Evolutionary conservation across 352 stramenopile genomes (phyloP), one percentile per base, ranked within the genome.

Genomic region (Globisporangium echinulatum): DNA sequence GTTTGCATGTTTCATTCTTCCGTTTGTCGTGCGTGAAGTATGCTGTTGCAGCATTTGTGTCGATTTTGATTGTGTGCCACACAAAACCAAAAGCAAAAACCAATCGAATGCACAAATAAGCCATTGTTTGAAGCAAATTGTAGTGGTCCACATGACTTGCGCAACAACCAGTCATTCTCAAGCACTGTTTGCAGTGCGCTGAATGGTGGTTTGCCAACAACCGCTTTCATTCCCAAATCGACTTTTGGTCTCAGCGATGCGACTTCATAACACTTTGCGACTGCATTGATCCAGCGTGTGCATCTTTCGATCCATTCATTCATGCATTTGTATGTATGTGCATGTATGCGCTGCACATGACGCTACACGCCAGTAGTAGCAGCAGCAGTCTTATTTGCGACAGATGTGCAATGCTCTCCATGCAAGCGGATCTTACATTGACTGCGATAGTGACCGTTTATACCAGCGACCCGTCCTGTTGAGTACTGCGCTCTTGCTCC

Each of bases 371-470:
- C 25, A 33, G 25, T 33, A 25, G 25, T 2, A 33, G 25, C 25
- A 33, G 46, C 52, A 69, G 81, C 81, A 91, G 77, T 87, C 73
- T 77, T 88, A 85, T 83, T 91, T 91, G 81, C 81, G 81, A 91
- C 81, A 85, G 81, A 89, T 76, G 79, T 64, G 81, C 69, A 63
- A 67, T 64, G 52, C 72, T 67, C 67, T 36, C 61, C 43, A 68
- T 91, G 77, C 81, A 68, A 67, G 67, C 79, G 80, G 75, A 77
- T 89, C 81, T 91, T 91, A 91, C 81, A 89, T 74, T 56, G 75
- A 87, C 79, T 89, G 81, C 81, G 76, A 91, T 71, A 91, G 81
- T 52, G 70, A 91, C 25, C 74, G 81, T 91, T 91, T 87, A 87
- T 79, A 88, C 75, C 68, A 91, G 81, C 81, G 75, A 68, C 57